Conservation (phyloP, 2,329 filamentous ascomycete genomes). For the Hymenoscyphus albidus region DNA sequence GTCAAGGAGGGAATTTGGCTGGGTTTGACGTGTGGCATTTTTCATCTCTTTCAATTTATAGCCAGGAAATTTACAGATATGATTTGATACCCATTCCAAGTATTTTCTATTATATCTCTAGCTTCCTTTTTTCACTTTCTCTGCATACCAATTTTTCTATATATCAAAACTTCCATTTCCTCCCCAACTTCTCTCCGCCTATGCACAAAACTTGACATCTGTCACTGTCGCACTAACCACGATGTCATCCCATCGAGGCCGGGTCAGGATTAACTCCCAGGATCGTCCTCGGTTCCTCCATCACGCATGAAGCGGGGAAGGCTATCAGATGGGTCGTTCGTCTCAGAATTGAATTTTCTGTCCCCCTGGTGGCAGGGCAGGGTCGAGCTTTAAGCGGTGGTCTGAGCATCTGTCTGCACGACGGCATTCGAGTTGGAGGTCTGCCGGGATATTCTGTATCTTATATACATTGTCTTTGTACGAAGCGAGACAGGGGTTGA, state of each 20-base stretch:
- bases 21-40: neutral
- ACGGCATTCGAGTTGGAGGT: no score
- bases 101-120: neutral
- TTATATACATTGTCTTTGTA: no score
- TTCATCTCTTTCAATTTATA: neutral
- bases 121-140: neutral
- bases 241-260: neutral
- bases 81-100: neutral
- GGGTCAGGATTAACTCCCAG: neutral
- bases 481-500: no score
- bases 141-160: neutral
- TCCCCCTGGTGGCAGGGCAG: neutral
- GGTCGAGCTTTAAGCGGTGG: no score
- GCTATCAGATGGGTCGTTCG: neutral
- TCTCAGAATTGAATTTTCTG: neutral
- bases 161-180: neutral
- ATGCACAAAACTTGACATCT: neutral
- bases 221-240: neutral
- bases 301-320: neutral
- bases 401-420: no score
- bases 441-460: no score
- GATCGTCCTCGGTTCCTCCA: neutral
- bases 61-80: slow-evolving; percentile 8
- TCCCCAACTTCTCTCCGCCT: neutral
- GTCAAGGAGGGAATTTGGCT: slow-evolving; percentile 9